Conservation (phyloP, 768 basidiomycete genomes). For the Sistotremastrum suecicum region DNA sequence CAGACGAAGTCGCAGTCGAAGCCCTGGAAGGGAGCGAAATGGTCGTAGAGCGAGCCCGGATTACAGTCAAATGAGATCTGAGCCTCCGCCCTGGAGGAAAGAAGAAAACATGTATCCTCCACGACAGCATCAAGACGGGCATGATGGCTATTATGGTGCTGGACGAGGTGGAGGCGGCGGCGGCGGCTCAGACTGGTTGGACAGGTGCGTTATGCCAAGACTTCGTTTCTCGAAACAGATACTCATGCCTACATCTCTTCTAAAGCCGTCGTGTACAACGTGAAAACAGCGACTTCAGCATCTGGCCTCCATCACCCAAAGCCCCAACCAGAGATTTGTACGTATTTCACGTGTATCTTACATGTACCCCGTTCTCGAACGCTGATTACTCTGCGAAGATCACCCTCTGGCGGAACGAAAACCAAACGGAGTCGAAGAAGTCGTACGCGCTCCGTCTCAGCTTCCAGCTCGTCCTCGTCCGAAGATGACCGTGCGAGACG, state of each 20-base stretch:
- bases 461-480: constrained; percentile 27
- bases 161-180: constrained; percentile 21
- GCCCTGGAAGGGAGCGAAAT: constrained; percentile 6
- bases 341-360: constrained; percentile 12
- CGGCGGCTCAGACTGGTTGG: constrained; percentile 37
- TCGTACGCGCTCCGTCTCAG: constrained; percentile 38
- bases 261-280: constrained; percentile 59
- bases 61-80: constrained; percentile 36
- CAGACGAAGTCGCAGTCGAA: constrained; percentile 12
- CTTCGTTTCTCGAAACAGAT: neutral
- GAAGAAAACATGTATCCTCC: constrained; percentile 45
- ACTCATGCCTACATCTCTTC: constrained; percentile 1
- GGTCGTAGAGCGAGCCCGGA: constrained; percentile 30
- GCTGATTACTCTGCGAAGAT: constrained; percentile 23
- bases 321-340: constrained; percentile 44
- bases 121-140: constrained; percentile 13
- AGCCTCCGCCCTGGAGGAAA: constrained; percentile 33
- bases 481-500: constrained; percentile 45
- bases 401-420: constrained; percentile 36
- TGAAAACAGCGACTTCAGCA: constrained; percentile 35
- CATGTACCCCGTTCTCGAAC: neutral
- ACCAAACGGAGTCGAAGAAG: constrained; percentile 41
- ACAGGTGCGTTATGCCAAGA: constrained; percentile 36
- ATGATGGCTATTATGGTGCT: constrained; percentile 19
- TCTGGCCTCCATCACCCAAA: constrained; percentile 82